phyloP scores from a whole-genome alignment of 768 basidiomycete genomes.

The Phanerochaete sordida region DNA sequence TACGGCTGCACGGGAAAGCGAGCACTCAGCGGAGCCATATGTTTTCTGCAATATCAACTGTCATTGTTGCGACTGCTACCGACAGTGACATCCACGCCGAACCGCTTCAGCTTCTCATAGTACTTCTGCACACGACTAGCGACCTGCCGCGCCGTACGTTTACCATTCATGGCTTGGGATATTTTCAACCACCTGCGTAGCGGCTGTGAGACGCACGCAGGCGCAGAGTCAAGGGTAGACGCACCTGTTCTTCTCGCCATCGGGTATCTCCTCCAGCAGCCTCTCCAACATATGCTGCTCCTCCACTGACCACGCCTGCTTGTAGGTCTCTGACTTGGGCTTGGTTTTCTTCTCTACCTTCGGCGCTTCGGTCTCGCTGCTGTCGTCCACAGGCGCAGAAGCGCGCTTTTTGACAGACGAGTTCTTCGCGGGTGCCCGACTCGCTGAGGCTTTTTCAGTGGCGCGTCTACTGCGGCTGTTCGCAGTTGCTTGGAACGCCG shows the following conservation, averaged over 20 bases:
- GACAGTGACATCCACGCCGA: constrained; percentile 52
- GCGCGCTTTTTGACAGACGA: background rate
- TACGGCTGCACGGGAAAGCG: too few relatives aligned
- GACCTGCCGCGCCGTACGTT: constrained; percentile 78
- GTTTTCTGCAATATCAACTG: background rate
- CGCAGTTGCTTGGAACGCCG: background rate
- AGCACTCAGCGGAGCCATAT: background rate
- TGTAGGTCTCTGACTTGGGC: constrained; percentile 72
- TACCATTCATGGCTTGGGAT: constrained; percentile 76
- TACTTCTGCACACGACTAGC: constrained; percentile 88
- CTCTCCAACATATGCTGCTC: constrained; percentile 79
- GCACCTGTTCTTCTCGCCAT: constrained; percentile 71
- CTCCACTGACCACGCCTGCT: constrained; percentile 71
- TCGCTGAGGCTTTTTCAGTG: constrained; percentile 6
- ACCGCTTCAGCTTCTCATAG: constrained; percentile 78
- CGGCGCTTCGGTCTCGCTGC: background rate
- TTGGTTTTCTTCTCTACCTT: constrained; percentile 26
- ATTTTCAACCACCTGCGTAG: constrained; percentile 71
- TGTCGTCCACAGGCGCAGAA: background rate
- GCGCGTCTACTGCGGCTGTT: constrained; percentile 5
- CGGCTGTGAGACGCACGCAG: background rate
- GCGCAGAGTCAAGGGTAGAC: constrained; percentile 16
- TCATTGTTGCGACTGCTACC: constrained; percentile 10
- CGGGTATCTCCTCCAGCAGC: constrained; percentile 71
- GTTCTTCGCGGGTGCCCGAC: background rate